Evolutionary conservation across 768 basidiomycete genomes (phyloP).

Genomic region (Kwoniella pini): DNA sequence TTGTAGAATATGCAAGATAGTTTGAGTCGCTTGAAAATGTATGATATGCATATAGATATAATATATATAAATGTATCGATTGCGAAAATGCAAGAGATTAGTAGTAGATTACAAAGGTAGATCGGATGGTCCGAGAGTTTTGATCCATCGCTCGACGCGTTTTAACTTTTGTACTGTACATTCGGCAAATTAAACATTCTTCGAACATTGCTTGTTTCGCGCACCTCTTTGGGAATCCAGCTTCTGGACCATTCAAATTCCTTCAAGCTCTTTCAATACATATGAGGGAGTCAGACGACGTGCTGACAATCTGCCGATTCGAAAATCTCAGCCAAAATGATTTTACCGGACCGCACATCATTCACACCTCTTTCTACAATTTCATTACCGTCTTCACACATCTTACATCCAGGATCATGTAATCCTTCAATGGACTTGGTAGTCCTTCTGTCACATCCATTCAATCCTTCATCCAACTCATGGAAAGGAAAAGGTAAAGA

Average conservation of each 20-base stretch:
- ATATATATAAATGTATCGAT: no score
- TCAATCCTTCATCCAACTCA: background rate
- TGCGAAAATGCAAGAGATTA: background rate
- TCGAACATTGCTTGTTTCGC: no score
- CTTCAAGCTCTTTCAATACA: no score
- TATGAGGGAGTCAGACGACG: no score
- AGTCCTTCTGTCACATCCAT: constrained; percentile 22
- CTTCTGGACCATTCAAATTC: no score
- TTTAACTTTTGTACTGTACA: background rate
- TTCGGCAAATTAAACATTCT: background rate
- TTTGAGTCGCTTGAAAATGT: no score
- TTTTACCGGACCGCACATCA: constrained; percentile 18
- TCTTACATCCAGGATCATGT: constrained; percentile 39
- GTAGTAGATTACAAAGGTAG: background rate
- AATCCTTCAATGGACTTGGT: constrained; percentile 48
- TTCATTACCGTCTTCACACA: constrained; percentile 9
- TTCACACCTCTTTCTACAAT: constrained; percentile 39
- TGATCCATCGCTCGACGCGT: background rate
- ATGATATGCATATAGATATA: no score
- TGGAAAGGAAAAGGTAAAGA: constrained; percentile 23
- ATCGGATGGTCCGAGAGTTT: background rate
- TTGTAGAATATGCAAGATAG: no score
- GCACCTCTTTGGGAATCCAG: no score
- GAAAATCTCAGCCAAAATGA: constrained; percentile 16
- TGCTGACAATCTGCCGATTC: no score